Percentiles rank a stretch among this genome's conserved stretches.
Conservation (phyloP, 228 moss, liverwort and hornwort species). For the Sphagnum magellanicum region DNA sequence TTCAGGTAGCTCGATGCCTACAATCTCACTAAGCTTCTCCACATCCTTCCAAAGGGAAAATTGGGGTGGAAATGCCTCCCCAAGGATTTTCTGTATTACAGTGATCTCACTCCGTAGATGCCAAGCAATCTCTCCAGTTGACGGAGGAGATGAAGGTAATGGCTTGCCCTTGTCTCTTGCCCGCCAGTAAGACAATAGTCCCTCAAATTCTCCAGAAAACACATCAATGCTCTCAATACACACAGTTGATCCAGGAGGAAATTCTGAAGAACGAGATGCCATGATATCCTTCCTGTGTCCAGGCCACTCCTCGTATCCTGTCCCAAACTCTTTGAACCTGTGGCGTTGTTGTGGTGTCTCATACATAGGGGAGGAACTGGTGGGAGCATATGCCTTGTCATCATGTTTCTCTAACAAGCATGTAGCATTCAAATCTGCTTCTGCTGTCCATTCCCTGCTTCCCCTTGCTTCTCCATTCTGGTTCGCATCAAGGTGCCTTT, state of each 20-base stretch:
- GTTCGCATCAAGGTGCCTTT: background rate
- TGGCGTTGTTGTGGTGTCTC: conserved; percentile 1
- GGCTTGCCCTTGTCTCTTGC: conserved; percentile 7
- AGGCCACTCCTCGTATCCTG: background rate
- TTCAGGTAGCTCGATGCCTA: background rate
- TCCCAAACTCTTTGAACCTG: conserved; percentile 8
- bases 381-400: too few species aligned
- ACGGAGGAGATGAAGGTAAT: background rate
- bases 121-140: conserved; percentile 17
- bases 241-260: background rate
- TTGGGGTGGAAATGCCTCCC: background rate
- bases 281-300: background rate
- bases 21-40: background rate
- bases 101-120: background rate
- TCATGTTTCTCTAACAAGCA: too few species aligned
- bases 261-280: background rate
- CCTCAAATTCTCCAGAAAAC: conserved; percentile 18
- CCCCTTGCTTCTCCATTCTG: background rate
- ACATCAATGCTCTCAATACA: conserved; percentile 9
- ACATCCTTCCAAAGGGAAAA: background rate
- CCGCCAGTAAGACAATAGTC: conserved; percentile 11
- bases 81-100: background rate
- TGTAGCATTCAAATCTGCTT: background rate
- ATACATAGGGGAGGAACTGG: background rate
- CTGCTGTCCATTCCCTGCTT: background rate